phyloP scores from a whole-genome alignment of 129 eudicot genomes.

The Artemisia argyi region DNA sequence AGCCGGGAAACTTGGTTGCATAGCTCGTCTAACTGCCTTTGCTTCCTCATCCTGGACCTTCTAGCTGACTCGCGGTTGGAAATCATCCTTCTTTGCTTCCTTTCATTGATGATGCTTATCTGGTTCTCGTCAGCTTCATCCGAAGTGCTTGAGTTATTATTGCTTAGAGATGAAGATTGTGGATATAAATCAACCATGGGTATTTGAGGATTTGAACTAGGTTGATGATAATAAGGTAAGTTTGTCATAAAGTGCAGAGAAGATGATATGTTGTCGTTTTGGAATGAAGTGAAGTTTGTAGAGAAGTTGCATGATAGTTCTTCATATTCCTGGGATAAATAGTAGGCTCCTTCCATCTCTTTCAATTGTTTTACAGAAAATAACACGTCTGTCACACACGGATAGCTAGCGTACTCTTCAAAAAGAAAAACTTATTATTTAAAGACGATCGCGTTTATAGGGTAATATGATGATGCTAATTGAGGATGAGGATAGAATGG shows the following conservation, averaged over 20 bases:
- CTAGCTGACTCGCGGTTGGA: slow-evolving; percentile 90
- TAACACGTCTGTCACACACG: no score
- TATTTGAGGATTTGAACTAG: slow-evolving; percentile 31
- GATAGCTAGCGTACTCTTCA: no score
- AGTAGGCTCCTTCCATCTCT: slow-evolving; percentile 46
- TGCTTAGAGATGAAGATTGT: slow-evolving; percentile 52
- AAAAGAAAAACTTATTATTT: background rate
- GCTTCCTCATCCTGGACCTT: slow-evolving; percentile 91
- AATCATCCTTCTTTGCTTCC: slow-evolving; percentile 86
- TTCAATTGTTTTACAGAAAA: background rate
- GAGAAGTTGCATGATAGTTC: slow-evolving; percentile 41
- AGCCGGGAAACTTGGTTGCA: slow-evolving; percentile 76
- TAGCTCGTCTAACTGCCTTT: slow-evolving; percentile 86
- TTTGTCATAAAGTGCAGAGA: slow-evolving; percentile 39
- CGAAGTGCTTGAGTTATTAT: slow-evolving; percentile 64
- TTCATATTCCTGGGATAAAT: slow-evolving; percentile 44
- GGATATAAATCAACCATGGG: slow-evolving; percentile 43
- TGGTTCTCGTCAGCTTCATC: slow-evolving; percentile 81
- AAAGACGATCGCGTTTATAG: slow-evolving; percentile 29
- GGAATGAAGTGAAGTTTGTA: slow-evolving; percentile 38
- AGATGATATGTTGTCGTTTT: slow-evolving; percentile 38
- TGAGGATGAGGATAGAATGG: slow-evolving; percentile 39
- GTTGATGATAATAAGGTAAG: slow-evolving; percentile 34
- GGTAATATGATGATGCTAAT: slow-evolving; percentile 20
- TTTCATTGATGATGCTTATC: slow-evolving; percentile 56